Conservation (phyloP, 352 stramenopile species). For the Phytophthora pini region DNA sequence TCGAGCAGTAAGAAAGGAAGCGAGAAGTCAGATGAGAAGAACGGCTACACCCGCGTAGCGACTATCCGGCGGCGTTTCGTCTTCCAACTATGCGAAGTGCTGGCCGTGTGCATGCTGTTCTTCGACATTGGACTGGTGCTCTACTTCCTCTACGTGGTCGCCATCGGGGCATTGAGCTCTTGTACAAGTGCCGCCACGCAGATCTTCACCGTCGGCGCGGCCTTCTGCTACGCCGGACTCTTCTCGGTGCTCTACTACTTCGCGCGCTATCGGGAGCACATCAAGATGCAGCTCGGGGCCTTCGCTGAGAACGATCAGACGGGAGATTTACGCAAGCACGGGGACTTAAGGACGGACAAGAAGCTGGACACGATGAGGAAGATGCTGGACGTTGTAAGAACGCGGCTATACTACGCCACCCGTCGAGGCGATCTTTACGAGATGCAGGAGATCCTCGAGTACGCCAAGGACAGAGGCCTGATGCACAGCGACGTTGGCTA, state of each 20-base stretch:
- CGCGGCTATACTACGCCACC: constrained; percentile 67
- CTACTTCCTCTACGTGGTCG: constrained; percentile 70
- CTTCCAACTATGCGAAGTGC: constrained; percentile 71
- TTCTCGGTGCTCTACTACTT: constrained; percentile 70
- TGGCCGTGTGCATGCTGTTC: constrained; percentile 47
- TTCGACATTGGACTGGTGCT: constrained; percentile 52
- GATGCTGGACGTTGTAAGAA: constrained; percentile 49
- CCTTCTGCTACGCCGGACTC: constrained; percentile 53
- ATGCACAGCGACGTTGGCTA: constrained; percentile 47
- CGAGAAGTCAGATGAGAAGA: constrained; percentile 11
- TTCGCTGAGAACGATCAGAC: constrained; percentile 78
- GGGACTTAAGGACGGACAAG: constrained; percentile 33
- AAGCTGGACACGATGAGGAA: constrained; percentile 47
- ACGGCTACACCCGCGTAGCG: constrained; percentile 36
- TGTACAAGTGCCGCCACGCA: constrained; percentile 48
- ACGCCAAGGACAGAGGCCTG: constrained; percentile 39
- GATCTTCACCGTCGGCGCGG: constrained; percentile 46
- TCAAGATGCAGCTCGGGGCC: constrained; percentile 81
- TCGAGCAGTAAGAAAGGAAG: too few relatives aligned
- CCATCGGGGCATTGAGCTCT: constrained; percentile 57
- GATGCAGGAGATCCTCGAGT: constrained; percentile 58
- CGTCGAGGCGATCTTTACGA: constrained; percentile 59
- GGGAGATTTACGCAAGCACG: constrained; percentile 54
- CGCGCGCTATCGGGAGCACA: constrained; percentile 74
- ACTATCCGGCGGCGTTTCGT: constrained; percentile 68